Conservation (phyloP, 495 filamentous ascomycete species). For the Penicillium paxilli region DNA sequence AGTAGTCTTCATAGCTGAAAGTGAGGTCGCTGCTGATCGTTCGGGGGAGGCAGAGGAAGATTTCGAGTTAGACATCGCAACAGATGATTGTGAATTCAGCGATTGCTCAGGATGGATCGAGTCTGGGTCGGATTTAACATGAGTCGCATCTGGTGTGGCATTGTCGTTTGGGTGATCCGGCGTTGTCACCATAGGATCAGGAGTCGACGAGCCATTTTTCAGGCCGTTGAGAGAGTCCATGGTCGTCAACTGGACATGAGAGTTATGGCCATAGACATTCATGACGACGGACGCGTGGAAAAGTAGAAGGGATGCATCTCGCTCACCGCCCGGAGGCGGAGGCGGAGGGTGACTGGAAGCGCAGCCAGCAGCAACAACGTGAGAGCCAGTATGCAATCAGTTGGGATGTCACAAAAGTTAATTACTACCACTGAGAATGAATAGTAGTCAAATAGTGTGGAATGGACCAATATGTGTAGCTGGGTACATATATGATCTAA, state of each 20-base stretch:
- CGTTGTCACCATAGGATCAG: background rate
- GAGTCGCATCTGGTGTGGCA: background rate
- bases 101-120: too few relatives aligned
- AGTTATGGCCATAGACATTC: conserved; percentile 46
- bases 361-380: too few relatives aligned
- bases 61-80: background rate
- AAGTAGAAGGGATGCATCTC: background rate
- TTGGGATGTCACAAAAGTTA: too few relatives aligned
- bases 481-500: too few relatives aligned
- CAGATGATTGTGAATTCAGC: too few relatives aligned
- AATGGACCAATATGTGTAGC: too few relatives aligned
- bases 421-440: too few relatives aligned
- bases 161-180: conserved; percentile 3
- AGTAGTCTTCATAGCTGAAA: background rate
- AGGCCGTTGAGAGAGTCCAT: conserved; percentile 16
- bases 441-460: too few relatives aligned
- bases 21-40: background rate
- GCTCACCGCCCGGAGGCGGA: conserved; percentile 2
- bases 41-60: background rate
- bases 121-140: background rate
- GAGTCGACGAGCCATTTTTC: conserved; percentile 12
- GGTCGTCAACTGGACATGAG: conserved; percentile 13
- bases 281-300: conserved; percentile 44
- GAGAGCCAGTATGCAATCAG: too few relatives aligned
- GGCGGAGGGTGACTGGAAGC: too few relatives aligned